Evolutionary conservation across 208 protist genomes (phyloP).

Genomic region (Trypanosoma theileri): DNA sequence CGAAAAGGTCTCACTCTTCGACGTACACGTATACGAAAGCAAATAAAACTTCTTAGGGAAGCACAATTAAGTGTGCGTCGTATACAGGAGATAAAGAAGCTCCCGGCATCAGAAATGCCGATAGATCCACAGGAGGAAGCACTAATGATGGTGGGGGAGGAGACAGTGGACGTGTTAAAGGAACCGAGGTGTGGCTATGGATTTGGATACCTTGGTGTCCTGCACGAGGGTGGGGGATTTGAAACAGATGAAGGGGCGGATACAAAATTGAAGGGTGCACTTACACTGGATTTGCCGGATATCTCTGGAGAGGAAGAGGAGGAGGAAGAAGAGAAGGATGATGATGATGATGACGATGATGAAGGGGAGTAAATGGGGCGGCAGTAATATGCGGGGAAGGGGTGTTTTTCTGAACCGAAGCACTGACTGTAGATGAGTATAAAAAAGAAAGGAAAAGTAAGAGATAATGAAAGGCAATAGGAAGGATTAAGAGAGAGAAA

Average conservation of each 20-base stretch:
- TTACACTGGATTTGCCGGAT: conserved; percentile 49
- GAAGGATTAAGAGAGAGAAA: neutral
- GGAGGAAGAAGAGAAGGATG: conserved; percentile 10
- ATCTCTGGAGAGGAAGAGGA: conserved; percentile 28
- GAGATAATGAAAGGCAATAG: neutral
- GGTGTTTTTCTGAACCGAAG: neutral
- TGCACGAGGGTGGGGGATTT: conserved; percentile 73
- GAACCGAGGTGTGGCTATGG: conserved; percentile 75
- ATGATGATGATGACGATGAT: conserved; percentile 35
- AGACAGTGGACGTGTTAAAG: conserved; percentile 21
- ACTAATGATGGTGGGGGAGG: conserved; percentile 27
- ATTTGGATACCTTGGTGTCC: conserved; percentile 78
- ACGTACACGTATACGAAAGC: conserved; percentile 32
- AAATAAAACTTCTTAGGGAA: conserved; percentile 46
- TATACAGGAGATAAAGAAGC: conserved; percentile 33
- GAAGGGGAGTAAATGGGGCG: neutral
- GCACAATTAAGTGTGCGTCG: conserved; percentile 37
- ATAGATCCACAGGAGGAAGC: conserved; percentile 35
- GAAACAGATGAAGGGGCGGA: conserved; percentile 68
- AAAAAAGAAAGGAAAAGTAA: neutral
- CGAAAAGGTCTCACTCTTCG: conserved; percentile 31
- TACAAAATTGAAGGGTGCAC: conserved; percentile 49
- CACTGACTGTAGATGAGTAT: neutral
- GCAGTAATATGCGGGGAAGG: neutral
- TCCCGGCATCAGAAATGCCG: conserved; percentile 55